Conservation (phyloP, 2,329 filamentous ascomycete genomes). For the Ophiostoma perfectum region DNA sequence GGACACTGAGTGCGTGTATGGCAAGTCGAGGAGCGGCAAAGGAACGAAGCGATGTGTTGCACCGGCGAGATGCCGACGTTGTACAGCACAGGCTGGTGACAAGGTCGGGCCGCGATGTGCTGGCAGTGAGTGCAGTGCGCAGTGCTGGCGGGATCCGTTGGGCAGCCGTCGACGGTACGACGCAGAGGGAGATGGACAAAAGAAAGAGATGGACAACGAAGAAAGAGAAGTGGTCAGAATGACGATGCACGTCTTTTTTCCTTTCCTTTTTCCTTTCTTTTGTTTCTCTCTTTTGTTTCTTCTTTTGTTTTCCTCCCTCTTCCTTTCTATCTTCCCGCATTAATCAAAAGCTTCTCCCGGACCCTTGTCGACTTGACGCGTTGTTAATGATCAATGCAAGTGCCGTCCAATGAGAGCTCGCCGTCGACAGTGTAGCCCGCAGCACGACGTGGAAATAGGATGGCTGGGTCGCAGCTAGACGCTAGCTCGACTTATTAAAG, state of each 20-base stretch:
- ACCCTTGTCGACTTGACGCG: background rate
- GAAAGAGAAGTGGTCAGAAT: background rate
- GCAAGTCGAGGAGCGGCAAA: background rate
- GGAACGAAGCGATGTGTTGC: background rate
- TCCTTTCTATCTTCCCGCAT: too few species aligned
- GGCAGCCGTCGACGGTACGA: slow-evolving; percentile 2
- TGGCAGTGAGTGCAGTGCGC: background rate
- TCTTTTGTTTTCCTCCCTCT: background rate
- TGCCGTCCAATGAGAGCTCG: background rate
- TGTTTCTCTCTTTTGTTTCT: background rate
- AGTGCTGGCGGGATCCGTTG: slow-evolving; percentile 7
- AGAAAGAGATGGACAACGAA: background rate
- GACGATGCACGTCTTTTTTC: background rate
- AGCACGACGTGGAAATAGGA: background rate
- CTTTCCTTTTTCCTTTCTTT: background rate
- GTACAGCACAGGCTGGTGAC: background rate
- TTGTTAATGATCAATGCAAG: background rate
- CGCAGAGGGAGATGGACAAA: background rate
- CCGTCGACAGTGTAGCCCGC: background rate
- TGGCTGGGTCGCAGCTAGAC: slow-evolving; percentile 1
- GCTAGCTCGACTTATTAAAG: background rate
- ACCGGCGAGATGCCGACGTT: background rate
- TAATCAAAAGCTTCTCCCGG: background rate
- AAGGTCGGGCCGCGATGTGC: slow-evolving; percentile 6
- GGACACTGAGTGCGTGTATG: background rate